A percentile compares a stretch with the other conserved stretches of the same genome.
These are phyloP conservation scores for Clonostachys byssicola DNA, from an alignment of 2,329 filamentous ascomycete species.

Conservation along the genomic window DNA sequence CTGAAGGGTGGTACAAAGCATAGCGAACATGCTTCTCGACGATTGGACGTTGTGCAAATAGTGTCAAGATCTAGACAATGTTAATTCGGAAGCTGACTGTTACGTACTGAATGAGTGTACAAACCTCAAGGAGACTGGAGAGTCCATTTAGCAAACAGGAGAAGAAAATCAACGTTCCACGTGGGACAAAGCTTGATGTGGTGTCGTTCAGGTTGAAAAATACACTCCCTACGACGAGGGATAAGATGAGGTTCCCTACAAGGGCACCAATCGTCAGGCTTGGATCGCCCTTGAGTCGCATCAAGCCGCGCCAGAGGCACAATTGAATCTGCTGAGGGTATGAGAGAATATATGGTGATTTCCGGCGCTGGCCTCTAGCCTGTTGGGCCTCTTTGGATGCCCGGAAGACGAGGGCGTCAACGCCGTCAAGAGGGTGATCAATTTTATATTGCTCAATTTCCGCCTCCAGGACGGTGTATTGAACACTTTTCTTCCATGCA, in stretches of 20 bases:
- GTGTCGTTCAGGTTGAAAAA: constrained; percentile 56
- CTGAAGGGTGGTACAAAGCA: constrained; percentile 24
- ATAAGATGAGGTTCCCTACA: constrained; percentile 24
- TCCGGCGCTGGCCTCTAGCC: constrained; percentile 24
- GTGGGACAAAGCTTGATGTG: constrained; percentile 52
- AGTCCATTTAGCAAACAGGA: constrained; percentile 51
- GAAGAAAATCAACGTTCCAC: constrained; percentile 19
- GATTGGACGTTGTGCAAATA: constrained; percentile 14
- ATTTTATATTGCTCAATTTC: constrained; percentile 20
- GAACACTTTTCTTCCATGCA: constrained; percentile 14
- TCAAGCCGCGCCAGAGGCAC: constrained; percentile 23
- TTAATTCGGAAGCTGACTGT: too few species aligned
- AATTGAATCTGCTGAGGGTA: constrained; percentile 34
- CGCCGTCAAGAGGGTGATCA: constrained; percentile 10
- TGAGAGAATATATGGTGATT: constrained; percentile 40
- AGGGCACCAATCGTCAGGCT: constrained; percentile 25
- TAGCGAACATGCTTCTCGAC: constrained; percentile 19
- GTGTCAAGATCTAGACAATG: constrained; percentile 5
- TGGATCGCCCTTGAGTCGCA: constrained; percentile 5
- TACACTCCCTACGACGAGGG: constrained; percentile 59
- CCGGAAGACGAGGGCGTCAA: constrained; percentile 10
- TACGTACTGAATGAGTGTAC: background rate
- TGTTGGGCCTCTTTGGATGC: constrained; percentile 5
- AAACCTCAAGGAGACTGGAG: constrained; percentile 47
- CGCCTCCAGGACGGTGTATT: constrained; percentile 13